Base-by-base conservation (phyloP, 2,329 filamentous ascomycete genomes). In the Microdochium paspali region DNA sequence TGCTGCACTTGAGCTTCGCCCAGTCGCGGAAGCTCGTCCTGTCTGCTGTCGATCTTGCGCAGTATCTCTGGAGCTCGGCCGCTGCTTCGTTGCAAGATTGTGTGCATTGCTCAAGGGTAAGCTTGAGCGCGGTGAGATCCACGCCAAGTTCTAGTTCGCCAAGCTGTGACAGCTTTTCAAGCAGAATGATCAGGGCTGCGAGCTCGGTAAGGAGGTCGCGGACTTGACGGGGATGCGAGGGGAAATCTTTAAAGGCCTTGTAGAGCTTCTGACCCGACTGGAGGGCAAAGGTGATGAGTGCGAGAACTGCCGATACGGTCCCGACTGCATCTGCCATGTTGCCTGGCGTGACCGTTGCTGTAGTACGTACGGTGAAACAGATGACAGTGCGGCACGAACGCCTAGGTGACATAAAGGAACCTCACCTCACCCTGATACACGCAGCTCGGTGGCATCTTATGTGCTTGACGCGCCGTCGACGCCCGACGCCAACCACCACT, bases 11-110 rank as follows among this genome's bases (percentile, higher is more conserved):
- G 26, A 46, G 44, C 30, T 46, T 46, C 5, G 44, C 44, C 44
- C 44, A 46, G 21, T 46, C 44, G 6, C 44, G 44, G 44, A 46
- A 46, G 21, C 44, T 46, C 10, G 44, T 46, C n/a, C 44, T 24
- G 24, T 35, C 28, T 20, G 21, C 18, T 20, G 23, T 24, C 24
- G 44, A 46, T n/a, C 44, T 30, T 23, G 44, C 21, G 44, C 44
- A 46, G 30, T 46, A 46, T 24, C 21, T 46, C 20, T 32, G 44
- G 20, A 46, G 30, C 21, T 46, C 44, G 26, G 18, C 21, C 13
- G 23, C n/a, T 15, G 39, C 44, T 7, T 46, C 44, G 18, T 46
- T 30, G n/a, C 44, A 46, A 4, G 44, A 46, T 24, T 18, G 26
- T 24, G 15, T 32, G 28, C 44, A 46, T 24, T 46, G 44, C 30